These are phyloP conservation scores for Marchantia paleacea DNA, from an alignment of 225 moss, liverwort and hornwort species.

Conservation along the genomic window DNA sequence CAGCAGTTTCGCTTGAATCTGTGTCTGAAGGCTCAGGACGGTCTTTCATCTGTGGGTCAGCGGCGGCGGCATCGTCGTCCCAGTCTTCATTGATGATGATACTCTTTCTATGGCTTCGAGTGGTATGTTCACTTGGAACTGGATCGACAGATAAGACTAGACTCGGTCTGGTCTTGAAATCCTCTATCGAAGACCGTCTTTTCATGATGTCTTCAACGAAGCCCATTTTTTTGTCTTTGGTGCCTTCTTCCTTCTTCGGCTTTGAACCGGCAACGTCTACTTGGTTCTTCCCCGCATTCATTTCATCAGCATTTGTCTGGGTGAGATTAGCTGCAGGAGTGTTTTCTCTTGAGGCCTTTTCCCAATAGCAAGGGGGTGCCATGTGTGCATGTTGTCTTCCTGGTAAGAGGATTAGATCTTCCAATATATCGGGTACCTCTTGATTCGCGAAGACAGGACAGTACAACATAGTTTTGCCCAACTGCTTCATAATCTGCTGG, in stretches of 20 bases:
- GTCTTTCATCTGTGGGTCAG: not conserved
- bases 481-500: conserved; percentile 47
- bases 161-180: not conserved
- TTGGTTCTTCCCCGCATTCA: not conserved
- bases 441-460: conserved; percentile 49
- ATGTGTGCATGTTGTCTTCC: conserved; percentile 50
- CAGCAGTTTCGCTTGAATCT: not conserved
- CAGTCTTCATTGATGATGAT: conserved; percentile 4
- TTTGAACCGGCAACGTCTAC: not conserved
- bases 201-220: conserved; percentile 19
- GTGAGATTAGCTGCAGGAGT: conserved; percentile 1
- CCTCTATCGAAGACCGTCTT: conserved; percentile 4
- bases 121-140: not conserved
- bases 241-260: not conserved
- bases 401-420: conserved; percentile 41
- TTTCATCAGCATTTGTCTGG: not conserved
- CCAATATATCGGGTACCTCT: conserved; percentile 49
- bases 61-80: not conserved
- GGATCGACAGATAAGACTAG: not conserved
- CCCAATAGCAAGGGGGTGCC: conserved; percentile 40
- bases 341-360: conserved; percentile 22
- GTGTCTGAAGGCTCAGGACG: not conserved
- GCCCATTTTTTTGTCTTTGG: not conserved
- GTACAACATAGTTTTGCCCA: conserved; percentile 42
- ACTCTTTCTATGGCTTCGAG: conserved; percentile 15